Evolutionary conservation across 106 monocot species (phyloP).

Genomic region (Amphibolis antarctica): DNA sequence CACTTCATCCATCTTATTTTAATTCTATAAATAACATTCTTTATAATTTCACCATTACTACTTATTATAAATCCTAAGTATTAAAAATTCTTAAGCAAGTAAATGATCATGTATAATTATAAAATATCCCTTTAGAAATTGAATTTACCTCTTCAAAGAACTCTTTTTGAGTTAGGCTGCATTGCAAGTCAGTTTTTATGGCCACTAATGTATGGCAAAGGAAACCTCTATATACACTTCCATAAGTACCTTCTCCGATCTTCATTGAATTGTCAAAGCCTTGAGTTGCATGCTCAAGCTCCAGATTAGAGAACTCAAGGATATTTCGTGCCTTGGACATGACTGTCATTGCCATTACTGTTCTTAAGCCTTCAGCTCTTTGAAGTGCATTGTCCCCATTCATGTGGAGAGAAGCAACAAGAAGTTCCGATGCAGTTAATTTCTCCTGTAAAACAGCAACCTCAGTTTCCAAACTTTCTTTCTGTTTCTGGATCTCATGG

Average conservation of each 20-base stretch:
- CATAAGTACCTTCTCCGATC: slow-evolving; percentile 54
- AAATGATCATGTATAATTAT: neutral
- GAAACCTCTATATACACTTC: slow-evolving; percentile 43
- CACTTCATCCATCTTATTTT: too few relatives aligned
- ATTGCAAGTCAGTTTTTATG: slow-evolving; percentile 42
- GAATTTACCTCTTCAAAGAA: slow-evolving; percentile 45
- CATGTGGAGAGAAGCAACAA: slow-evolving; percentile 10
- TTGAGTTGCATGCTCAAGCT: slow-evolving; percentile 42
- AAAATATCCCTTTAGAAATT: neutral
- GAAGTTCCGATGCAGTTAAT: slow-evolving; percentile 6
- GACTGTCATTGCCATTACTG: slow-evolving; percentile 19
- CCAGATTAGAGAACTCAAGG: slow-evolving; percentile 33
- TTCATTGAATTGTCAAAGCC: slow-evolving; percentile 30
- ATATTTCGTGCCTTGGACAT: slow-evolving; percentile 8
- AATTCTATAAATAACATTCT: too few relatives aligned
- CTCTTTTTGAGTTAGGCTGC: slow-evolving; percentile 30
- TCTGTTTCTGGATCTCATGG: slow-evolving; percentile 19
- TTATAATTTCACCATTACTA: too few relatives aligned
- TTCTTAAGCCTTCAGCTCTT: neutral
- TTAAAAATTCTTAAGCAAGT: too few relatives aligned
- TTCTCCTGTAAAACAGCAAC: slow-evolving; percentile 24
- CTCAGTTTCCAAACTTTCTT: slow-evolving; percentile 10
- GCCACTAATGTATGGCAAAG: slow-evolving; percentile 37
- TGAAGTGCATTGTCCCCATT: slow-evolving; percentile 5
- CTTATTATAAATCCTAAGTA: too few relatives aligned